Conservation (phyloP, 495 filamentous ascomycete species). For the Antarctomyces pellizariae region DNA sequence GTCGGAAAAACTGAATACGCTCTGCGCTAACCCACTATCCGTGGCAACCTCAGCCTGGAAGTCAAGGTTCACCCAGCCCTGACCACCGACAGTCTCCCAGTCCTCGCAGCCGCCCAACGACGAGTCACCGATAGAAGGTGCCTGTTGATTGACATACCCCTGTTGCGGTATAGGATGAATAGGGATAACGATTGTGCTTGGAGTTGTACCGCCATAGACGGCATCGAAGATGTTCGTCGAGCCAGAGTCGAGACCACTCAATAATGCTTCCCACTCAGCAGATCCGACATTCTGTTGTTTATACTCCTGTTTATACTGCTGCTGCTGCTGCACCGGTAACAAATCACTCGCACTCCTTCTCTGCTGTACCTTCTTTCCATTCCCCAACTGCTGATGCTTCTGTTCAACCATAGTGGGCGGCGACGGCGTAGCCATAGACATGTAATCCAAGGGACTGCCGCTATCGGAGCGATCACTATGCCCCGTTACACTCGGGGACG, state of each 20-base stretch:
- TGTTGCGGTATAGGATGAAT: neutral
- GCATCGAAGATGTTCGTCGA: conserved; percentile 62
- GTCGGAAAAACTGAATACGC: conserved; percentile 52
- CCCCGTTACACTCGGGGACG: no score
- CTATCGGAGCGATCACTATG: no score
- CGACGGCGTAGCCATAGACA: no score
- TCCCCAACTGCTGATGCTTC: no score
- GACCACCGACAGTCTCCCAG: conserved; percentile 21
- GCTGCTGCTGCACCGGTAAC: no score
- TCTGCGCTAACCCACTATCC: conserved; percentile 25
- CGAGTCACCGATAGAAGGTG: conserved; percentile 17
- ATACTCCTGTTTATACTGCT: no score
- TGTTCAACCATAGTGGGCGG: no score
- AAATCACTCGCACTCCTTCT: no score
- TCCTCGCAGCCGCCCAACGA: conserved; percentile 31
- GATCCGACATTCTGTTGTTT: no score
- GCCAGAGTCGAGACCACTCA: conserved; percentile 55
- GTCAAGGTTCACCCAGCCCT: conserved; percentile 17
- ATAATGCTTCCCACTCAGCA: conserved; percentile 57
- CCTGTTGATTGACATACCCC: neutral
- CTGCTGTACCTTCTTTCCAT: no score
- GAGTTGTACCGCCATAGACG: conserved; percentile 49
- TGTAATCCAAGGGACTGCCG: no score
- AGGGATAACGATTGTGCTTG: conserved; percentile 16
- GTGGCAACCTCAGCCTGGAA: conserved; percentile 1